Conservation (phyloP, 768 basidiomycete species). For the Lyophyllum decastes region DNA sequence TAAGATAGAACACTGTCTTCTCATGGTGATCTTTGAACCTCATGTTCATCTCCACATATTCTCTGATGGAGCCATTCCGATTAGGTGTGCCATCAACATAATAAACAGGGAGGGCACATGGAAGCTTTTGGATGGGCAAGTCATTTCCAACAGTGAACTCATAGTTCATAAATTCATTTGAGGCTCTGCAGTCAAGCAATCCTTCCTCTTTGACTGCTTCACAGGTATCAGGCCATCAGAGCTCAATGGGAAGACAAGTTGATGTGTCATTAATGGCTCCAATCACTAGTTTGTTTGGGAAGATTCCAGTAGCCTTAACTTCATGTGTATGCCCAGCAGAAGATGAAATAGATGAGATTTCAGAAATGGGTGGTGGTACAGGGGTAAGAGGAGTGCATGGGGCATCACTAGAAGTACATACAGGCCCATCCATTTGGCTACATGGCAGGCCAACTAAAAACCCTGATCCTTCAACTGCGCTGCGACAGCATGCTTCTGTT, state of each 20-base stretch:
- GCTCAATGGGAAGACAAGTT: not conserved
- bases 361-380: not conserved
- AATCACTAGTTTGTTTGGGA: not conserved
- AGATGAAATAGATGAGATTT: not conserved
- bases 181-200: conserved; percentile 1
- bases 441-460: not conserved
- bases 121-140: not conserved
- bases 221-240: not conserved
- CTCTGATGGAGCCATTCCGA: not conserved
- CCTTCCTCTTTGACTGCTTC: conserved; percentile 7
- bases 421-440: not conserved
- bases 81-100: conserved; percentile 14
- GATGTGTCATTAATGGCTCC: not conserved
- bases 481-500: not conserved
- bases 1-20: not conserved
- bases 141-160: not conserved
- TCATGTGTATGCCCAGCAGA: not conserved
- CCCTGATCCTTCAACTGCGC: not conserved
- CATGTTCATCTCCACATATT: not conserved
- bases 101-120: conserved; percentile 16
- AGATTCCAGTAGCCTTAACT: not conserved
- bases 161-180: not conserved
- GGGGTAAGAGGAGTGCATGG: not conserved
- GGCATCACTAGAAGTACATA: not conserved
- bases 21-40: not conserved